Evolutionary conservation across 371 early-diverging fungal genomes (phyloP).

Genomic region (Syncephalis fuscata): DNA sequence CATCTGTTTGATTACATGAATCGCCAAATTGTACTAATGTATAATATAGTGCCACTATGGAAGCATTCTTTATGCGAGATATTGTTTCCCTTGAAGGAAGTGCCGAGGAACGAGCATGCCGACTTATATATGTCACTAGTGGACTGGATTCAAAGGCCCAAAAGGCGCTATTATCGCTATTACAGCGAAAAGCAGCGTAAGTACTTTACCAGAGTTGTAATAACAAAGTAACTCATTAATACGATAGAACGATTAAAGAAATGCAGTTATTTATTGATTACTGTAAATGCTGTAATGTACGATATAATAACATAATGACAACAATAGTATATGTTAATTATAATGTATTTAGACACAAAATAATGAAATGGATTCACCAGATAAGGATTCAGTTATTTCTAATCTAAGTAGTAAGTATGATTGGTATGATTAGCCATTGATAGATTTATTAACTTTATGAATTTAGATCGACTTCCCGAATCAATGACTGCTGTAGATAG

Average conservation of each 20-base stretch:
- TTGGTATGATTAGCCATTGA: too few species aligned
- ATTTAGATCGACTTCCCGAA: too few species aligned
- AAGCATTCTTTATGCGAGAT: slow-evolving; percentile 37
- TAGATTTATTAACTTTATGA: too few species aligned
- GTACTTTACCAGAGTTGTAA: not conserved
- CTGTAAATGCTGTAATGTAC: slow-evolving; percentile 28
- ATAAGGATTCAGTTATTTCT: too few species aligned
- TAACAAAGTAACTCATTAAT: not conserved
- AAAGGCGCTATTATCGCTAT: slow-evolving; percentile 29
- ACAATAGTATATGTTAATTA: too few species aligned
- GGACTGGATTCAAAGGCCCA: slow-evolving; percentile 25
- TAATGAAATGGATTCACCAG: too few species aligned
- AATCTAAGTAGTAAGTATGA: too few species aligned
- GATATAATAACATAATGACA: not conserved
- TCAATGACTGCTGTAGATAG: too few species aligned
- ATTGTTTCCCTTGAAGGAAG: slow-evolving; percentile 28
- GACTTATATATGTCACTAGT: slow-evolving; percentile 29
- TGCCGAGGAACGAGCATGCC: slow-evolving; percentile 29
- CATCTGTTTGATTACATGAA: not conserved
- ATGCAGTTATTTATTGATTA: slow-evolving; percentile 22
- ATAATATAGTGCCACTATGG: slow-evolving; percentile 26
- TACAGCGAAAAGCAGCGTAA: not conserved
- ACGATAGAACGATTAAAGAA: slow-evolving; percentile 18
- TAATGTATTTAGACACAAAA: too few species aligned
- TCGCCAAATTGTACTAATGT: not conserved